Conservation (phyloP, 73 alveolate genomes). For the Paramecium bursaria region DNA sequence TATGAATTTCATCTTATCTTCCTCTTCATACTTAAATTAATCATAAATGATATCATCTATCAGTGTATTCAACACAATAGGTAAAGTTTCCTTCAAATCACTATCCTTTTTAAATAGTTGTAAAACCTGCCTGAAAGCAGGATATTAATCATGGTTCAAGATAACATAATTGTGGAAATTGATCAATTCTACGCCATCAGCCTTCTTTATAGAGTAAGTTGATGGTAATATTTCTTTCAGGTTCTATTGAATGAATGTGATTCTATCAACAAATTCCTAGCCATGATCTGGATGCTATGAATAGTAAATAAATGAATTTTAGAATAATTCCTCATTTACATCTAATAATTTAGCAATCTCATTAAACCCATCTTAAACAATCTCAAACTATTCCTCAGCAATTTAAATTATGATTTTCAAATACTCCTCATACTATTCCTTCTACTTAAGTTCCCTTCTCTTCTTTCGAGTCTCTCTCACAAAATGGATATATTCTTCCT, state of each 20-base stretch:
- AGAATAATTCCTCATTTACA: conserved; percentile 22
- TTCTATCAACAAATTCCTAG: conserved; percentile 31
- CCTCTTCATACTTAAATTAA: conserved; percentile 50
- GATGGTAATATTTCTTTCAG: conserved; percentile 17
- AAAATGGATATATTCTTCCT: conserved; percentile 23
- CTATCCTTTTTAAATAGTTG: not conserved
- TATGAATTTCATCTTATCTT: conserved; percentile 28
- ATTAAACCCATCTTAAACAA: conserved; percentile 5
- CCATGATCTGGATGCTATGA: conserved; percentile 49
- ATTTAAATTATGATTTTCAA: not conserved
- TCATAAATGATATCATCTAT: conserved; percentile 42
- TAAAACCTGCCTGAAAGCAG: not conserved
- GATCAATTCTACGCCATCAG: conserved; percentile 11
- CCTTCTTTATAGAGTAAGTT: not conserved
- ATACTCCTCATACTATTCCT: not conserved
- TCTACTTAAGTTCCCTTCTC: not conserved
- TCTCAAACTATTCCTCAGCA: conserved; percentile 32
- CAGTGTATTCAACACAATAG: conserved; percentile 16
- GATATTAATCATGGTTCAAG: not conserved
- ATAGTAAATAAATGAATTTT: conserved; percentile 17
- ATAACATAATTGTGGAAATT: not conserved
- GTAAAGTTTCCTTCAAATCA: conserved; percentile 3
- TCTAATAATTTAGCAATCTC: conserved; percentile 13
- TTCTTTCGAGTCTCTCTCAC: not conserved
- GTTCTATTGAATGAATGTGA: conserved; percentile 22